Conservation (phyloP, 2,329 filamentous ascomycete genomes). For the Fusarium sp. region DNA sequence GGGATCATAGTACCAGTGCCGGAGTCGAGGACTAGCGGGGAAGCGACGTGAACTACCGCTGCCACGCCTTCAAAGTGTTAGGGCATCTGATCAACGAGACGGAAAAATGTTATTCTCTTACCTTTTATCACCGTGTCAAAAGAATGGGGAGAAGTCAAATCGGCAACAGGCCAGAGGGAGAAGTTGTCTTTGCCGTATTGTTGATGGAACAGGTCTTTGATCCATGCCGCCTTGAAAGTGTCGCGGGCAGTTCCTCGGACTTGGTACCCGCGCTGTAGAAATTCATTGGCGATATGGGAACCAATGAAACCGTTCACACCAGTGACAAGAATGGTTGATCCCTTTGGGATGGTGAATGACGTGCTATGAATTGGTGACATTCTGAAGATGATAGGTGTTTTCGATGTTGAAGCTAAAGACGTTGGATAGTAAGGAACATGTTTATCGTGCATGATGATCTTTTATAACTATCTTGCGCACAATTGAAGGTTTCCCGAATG, state of each 20-base stretch:
- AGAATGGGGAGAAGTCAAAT: not conserved
- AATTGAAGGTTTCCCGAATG: not conserved
- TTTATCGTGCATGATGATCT: accelerated
- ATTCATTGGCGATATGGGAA: not conserved
- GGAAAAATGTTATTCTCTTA: too few relatives aligned
- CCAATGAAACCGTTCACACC: not conserved
- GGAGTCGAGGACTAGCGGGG: not conserved
- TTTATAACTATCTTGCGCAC: not conserved
- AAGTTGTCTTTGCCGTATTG: not conserved
- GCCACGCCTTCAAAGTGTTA: too few relatives aligned
- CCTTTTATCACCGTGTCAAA: not conserved
- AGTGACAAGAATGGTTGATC: not conserved
- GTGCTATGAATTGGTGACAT: not conserved
- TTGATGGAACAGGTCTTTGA: not conserved
- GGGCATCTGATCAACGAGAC: too few relatives aligned
- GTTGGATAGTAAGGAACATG: accelerated
- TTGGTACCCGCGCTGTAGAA: not conserved
- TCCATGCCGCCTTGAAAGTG: not conserved
- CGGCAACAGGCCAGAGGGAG: not conserved
- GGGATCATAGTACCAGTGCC: not conserved
- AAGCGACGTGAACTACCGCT: not conserved
- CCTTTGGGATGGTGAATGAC: not conserved
- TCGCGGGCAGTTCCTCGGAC: not conserved
- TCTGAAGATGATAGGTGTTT: not conserved
- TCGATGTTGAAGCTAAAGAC: not conserved